Conservation (phyloP, 805 yeast genomes). For the Nakazawaea sp. region DNA sequence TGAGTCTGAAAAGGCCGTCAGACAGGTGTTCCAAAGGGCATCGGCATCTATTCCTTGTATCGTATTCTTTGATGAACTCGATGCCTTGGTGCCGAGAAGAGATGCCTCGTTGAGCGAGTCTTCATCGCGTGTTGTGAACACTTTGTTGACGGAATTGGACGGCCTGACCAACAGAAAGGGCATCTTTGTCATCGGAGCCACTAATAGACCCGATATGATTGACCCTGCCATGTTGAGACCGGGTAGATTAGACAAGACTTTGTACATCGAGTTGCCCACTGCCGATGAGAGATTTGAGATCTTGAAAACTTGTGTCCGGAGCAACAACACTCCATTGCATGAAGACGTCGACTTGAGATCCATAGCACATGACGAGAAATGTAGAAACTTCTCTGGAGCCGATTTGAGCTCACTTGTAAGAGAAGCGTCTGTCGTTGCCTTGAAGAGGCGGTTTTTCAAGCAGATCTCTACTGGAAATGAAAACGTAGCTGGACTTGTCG, state of each 20-base stretch:
- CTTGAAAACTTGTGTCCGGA: slow-evolving; percentile 62
- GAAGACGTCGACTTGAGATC: slow-evolving; percentile 49
- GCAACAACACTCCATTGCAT: slow-evolving; percentile 72
- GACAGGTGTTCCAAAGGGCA: slow-evolving; percentile 90
- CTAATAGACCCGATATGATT: slow-evolving; percentile 96
- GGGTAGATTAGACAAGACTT: slow-evolving; percentile 89
- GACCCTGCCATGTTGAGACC: slow-evolving; percentile 98
- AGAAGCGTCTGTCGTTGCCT: slow-evolving; percentile 88
- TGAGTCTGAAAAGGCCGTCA: slow-evolving; percentile 86
- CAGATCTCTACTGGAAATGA: slow-evolving; percentile 42
- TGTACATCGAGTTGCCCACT: slow-evolving; percentile 85
- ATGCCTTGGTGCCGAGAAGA: slow-evolving; percentile 92
- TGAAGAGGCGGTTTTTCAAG: slow-evolving; percentile 65
- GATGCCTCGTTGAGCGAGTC: slow-evolving; percentile 85
- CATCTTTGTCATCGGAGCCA: slow-evolving; percentile 92
- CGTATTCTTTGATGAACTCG: slow-evolving; percentile 91
- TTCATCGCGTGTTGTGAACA: slow-evolving; percentile 89
- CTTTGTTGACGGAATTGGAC: slow-evolving; percentile 88
- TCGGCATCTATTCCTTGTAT: slow-evolving; percentile 93
- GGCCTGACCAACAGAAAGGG: slow-evolving; percentile 92
- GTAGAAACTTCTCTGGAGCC: slow-evolving; percentile 92
- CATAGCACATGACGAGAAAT: slow-evolving; percentile 70
- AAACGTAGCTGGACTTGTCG: slow-evolving; percentile 31
- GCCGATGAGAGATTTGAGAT: slow-evolving; percentile 77
- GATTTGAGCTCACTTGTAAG: slow-evolving; percentile 87